These are phyloP conservation scores for Penicillium vulpinum DNA, from an alignment of 2,329 filamentous ascomycete genomes.

Conservation along the genomic window DNA sequence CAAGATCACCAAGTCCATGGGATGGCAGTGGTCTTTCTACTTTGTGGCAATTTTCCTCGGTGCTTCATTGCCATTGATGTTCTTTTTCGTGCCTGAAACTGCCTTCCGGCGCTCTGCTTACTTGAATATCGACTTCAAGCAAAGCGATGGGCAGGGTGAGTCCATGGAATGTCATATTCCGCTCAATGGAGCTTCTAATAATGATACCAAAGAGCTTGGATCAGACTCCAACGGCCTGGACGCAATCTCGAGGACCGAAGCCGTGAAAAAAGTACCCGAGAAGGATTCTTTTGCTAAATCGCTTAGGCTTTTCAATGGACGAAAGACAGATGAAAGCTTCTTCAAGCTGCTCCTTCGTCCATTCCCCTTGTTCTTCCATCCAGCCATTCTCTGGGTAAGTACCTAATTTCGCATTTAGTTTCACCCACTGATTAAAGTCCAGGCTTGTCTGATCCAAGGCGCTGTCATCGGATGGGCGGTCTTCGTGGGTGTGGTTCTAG, in stretches of 20 bases:
- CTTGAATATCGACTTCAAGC: conserved; percentile 68
- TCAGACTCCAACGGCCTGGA: background rate
- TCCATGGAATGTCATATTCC: conserved; percentile 15
- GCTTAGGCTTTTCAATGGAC: conserved; percentile 72
- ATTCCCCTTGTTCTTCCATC: conserved; percentile 79
- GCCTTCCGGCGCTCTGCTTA: conserved; percentile 67
- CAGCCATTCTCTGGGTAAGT: conserved; percentile 73
- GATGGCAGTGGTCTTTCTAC: conserved; percentile 89
- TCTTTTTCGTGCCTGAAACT: conserved; percentile 83
- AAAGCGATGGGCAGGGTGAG: conserved; percentile 30
- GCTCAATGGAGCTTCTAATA: conserved; percentile 7
- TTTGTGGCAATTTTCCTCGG: conserved; percentile 82
- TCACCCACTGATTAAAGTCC: conserved; percentile 8
- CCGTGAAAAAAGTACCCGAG: conserved; percentile 34
- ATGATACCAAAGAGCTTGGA: conserved; percentile 11
- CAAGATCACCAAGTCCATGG: conserved; percentile 72
- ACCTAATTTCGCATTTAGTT: conserved; percentile 27
- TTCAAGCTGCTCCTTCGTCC: conserved; percentile 67
- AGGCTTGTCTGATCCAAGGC: conserved; percentile 74
- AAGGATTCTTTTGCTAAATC: conserved; percentile 60
- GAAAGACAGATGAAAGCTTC: conserved; percentile 77
- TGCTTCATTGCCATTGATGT: conserved; percentile 66
- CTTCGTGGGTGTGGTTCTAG: conserved; percentile 80
- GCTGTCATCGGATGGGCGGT: conserved; percentile 94
- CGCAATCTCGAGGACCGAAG: conserved; percentile 11